Conservation (phyloP, 2,329 filamentous ascomycete species). For the Exserohilum rostratum region DNA sequence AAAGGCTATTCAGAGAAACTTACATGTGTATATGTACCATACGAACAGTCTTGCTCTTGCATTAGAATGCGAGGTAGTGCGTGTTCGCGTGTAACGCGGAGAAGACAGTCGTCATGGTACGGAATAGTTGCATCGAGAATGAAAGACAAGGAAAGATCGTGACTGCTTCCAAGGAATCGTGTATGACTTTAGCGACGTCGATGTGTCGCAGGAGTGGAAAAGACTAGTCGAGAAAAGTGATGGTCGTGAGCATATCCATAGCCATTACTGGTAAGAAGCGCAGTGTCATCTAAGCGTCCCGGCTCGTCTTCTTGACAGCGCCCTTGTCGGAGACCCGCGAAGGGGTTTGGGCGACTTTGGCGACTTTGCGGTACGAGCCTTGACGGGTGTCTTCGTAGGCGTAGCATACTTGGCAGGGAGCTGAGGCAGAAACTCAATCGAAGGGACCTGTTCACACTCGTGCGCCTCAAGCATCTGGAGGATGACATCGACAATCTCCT, state of each 20-base stretch:
- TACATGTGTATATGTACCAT: not conserved
- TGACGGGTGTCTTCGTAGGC: conserved; percentile 18
- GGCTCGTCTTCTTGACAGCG: conserved; percentile 30
- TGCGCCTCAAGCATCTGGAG: conserved; percentile 36
- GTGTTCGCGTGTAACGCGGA: not conserved
- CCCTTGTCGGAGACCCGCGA: conserved; percentile 31
- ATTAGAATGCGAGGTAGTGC: not conserved
- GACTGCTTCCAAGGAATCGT: not conserved
- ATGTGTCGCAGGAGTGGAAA: too few relatives aligned
- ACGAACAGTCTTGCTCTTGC: not conserved
- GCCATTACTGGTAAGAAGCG: not conserved
- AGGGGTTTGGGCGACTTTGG: conserved; percentile 11
- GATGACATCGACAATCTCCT: conserved; percentile 32
- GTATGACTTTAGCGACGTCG: too few relatives aligned
- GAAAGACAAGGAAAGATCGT: not conserved
- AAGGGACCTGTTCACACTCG: conserved; percentile 34
- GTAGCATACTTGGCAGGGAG: conserved; percentile 22
- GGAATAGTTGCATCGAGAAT: not conserved
- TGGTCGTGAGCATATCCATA: not conserved
- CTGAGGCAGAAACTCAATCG: conserved; percentile 41
- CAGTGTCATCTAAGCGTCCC: conserved; percentile 12
- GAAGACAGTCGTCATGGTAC: not conserved
- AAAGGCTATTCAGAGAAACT: not conserved
- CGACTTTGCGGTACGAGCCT: conserved; percentile 15
- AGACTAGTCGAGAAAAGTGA: too few relatives aligned